Evolutionary conservation across 2,329 filamentous ascomycete genomes (phyloP).

Genomic region (Albophoma yamanashiensis): DNA sequence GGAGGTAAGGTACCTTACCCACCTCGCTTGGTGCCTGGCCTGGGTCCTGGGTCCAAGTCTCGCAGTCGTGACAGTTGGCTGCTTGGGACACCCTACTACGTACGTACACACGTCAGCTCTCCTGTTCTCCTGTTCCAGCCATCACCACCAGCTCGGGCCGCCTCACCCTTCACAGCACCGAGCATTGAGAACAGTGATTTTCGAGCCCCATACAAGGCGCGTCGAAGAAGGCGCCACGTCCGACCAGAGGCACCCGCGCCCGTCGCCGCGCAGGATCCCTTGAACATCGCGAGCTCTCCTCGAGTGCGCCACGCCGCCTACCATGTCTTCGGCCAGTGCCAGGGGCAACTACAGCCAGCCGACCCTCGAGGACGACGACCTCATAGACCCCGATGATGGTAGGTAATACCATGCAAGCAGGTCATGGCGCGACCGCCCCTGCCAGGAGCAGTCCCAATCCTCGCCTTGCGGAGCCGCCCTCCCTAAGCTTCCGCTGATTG

Average conservation of each 20-base stretch:
- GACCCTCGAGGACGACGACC: slow-evolving; percentile 53
- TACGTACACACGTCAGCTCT: background rate
- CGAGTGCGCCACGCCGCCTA: background rate
- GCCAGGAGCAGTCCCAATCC: background rate
- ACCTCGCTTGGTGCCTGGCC: background rate
- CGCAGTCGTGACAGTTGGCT: background rate
- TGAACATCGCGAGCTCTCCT: background rate
- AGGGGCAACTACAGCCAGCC: slow-evolving; percentile 51
- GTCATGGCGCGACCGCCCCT: background rate
- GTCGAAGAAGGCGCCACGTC: background rate
- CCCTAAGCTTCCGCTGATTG: background rate
- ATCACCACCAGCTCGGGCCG: background rate
- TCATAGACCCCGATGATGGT: slow-evolving; percentile 77
- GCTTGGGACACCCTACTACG: no score
- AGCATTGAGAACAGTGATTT: background rate
- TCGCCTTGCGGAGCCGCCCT: background rate
- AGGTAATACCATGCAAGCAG: slow-evolving; percentile 10
- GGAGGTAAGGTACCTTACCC: no score
- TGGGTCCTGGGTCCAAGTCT: background rate
- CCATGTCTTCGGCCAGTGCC: slow-evolving; percentile 36
- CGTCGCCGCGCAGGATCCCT: background rate
- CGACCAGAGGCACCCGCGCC: background rate
- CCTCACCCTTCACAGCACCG: background rate
- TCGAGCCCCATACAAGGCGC: background rate
- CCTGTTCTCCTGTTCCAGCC: background rate